Percentiles rank a stretch among this genome's conserved stretches.
Conservation (phyloP, 2,329 filamentous ascomycete species). For the Aspergillus versicolor region DNA sequence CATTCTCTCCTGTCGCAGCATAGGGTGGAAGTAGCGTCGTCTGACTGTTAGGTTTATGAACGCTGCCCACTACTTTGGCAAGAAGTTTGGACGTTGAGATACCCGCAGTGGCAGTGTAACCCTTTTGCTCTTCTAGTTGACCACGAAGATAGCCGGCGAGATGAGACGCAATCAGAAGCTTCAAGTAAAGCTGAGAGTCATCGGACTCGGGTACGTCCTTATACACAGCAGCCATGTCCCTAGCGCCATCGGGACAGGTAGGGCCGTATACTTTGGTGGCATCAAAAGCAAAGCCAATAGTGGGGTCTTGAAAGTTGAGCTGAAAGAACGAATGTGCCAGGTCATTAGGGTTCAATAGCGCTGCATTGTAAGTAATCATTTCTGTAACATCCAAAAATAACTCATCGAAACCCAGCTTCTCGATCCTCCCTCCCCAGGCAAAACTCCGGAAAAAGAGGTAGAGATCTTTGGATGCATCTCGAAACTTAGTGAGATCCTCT, state of each 20-base stretch:
- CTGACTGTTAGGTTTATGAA: conserved; percentile 84
- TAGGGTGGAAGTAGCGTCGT: conserved; percentile 75
- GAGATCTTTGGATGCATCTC: conserved; percentile 79
- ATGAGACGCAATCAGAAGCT: conserved; percentile 76
- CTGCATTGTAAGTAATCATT: conserved; percentile 77
- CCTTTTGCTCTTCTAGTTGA: conserved; percentile 70
- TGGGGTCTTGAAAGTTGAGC: conserved; percentile 70
- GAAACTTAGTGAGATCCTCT: conserved; percentile 81
- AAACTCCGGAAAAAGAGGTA: conserved; percentile 70
- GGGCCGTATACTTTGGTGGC: conserved; percentile 66
- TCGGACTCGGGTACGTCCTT: conserved; percentile 22
- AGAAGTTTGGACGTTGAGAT: conserved; percentile 85
- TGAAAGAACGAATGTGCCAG: conserved; percentile 74
- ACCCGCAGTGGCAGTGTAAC: conserved; percentile 85
- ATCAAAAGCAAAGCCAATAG: conserved; percentile 77
- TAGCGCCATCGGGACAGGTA: conserved; percentile 50
- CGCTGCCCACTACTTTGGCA: conserved; percentile 78
- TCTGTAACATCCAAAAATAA: conserved; percentile 81
- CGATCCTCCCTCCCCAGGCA: conserved; percentile 75
- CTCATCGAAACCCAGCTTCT: conserved; percentile 88
- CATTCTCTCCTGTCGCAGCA: conserved; percentile 26
- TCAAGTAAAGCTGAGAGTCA: conserved; percentile 47
- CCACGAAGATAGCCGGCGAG: conserved; percentile 72
- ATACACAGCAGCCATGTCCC: conserved; percentile 15
- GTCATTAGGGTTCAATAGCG: conserved; percentile 66